Percentiles rank a stretch among this genome's conserved stretches.
Evolutionary conservation across 805 yeast species (phyloP).

Genomic region (Wickerhamomyces xylosicus): DNA sequence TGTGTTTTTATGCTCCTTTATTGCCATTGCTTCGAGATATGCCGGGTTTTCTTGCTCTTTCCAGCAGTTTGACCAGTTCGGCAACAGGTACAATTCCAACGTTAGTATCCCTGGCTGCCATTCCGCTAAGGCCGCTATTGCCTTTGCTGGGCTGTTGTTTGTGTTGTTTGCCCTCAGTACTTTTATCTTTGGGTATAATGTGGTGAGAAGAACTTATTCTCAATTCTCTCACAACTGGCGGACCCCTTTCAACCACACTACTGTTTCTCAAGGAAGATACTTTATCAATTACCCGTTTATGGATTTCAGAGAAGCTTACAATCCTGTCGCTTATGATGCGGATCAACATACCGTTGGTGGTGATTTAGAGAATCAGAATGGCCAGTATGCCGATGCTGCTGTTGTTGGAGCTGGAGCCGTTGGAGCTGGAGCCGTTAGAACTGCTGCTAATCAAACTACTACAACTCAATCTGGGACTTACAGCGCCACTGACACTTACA

Average conservation of each 20-base stretch:
- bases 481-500: no score
- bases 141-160: constrained; percentile 12
- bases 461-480: no score
- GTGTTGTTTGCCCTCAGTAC: constrained; percentile 19
- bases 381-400: not conserved
- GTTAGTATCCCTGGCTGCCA: constrained; percentile 5
- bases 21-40: constrained; percentile 22
- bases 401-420: no score
- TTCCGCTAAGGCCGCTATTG: constrained; percentile 9
- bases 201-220: constrained; percentile 14
- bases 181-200: constrained; percentile 18
- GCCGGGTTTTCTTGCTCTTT: constrained; percentile 20
- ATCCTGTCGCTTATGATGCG: not conserved
- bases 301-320: not conserved
- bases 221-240: not conserved
- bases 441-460: no score
- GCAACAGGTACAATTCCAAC: not conserved
- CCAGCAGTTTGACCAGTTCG: not conserved
- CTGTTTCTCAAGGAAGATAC: constrained; percentile 1
- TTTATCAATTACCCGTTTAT: constrained; percentile 2
- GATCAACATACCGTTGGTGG: not conserved
- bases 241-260: constrained; percentile 4
- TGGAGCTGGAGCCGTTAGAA: no score
- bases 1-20: constrained; percentile 25
- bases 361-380: not conserved